phyloP scores from a whole-genome alignment of 768 basidiomycete genomes.

The Leccinum fibrillosum region DNA sequence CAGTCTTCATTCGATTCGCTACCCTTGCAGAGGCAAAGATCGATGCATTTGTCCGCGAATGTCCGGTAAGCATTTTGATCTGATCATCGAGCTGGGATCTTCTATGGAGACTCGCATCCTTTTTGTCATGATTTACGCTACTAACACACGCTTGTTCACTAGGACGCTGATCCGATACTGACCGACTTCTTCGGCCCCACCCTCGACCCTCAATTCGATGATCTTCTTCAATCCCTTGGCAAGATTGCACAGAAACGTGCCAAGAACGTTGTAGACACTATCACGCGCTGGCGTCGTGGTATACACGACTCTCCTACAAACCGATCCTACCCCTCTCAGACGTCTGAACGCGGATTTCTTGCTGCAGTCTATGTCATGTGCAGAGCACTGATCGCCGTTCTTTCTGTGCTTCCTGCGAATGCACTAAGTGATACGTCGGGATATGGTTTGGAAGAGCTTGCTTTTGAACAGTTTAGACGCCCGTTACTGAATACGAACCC shows the following conservation, averaged over 20 bases:
- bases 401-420: slow-evolving; percentile 71
- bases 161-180: slow-evolving; percentile 73
- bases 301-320: slow-evolving; percentile 59
- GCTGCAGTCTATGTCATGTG: slow-evolving; percentile 90
- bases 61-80: slow-evolving; percentile 48
- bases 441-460: slow-evolving; percentile 79
- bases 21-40: slow-evolving; percentile 77
- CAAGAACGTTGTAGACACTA: slow-evolving; percentile 80
- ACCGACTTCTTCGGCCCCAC: slow-evolving; percentile 66
- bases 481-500: slow-evolving; percentile 62
- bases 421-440: slow-evolving; percentile 76
- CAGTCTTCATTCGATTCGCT: slow-evolving; percentile 85
- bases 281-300: slow-evolving; percentile 81
- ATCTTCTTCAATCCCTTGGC: slow-evolving; percentile 78
- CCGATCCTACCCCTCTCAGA: slow-evolving; percentile 29
- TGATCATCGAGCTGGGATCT: too few species aligned
- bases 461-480: slow-evolving; percentile 78
- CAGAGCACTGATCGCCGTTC: slow-evolving; percentile 74
- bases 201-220: slow-evolving; percentile 78
- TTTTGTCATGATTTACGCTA: not conserved
- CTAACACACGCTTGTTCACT: slow-evolving; percentile 3
- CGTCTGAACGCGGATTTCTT: slow-evolving; percentile 68
- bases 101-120: not conserved
- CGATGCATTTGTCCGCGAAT: slow-evolving; percentile 65
- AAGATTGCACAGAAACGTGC: slow-evolving; percentile 83